These are phyloP conservation scores for Penicillium alfredii DNA, from an alignment of 495 filamentous ascomycete genomes.

Conservation along the genomic window DNA sequence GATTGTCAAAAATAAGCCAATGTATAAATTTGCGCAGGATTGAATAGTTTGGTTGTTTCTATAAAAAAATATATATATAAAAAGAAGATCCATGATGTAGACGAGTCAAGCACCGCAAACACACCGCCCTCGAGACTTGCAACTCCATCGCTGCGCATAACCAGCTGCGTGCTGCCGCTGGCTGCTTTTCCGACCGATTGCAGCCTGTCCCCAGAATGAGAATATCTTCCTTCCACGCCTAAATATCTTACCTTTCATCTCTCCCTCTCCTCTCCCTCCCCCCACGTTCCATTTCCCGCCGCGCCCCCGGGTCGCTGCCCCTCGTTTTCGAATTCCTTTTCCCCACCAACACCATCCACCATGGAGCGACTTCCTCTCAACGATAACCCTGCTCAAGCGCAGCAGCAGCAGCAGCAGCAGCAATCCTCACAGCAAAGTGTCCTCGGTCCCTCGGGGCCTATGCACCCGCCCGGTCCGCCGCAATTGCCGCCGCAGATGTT, in stretches of 20 bases:
- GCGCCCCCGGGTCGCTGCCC: too few relatives aligned
- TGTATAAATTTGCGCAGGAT: too few relatives aligned
- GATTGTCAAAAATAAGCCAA: too few relatives aligned
- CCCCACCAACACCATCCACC: slow-evolving; percentile 8
- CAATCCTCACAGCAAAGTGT: slow-evolving; percentile 22
- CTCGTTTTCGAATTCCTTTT: slow-evolving; percentile 1
- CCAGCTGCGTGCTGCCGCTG: not conserved
- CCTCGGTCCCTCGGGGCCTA: slow-evolving; percentile 19
- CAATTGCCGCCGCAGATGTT: slow-evolving; percentile 80
- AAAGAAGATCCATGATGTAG: not conserved
- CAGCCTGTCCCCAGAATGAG: slow-evolving; percentile 5
- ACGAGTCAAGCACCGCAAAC: slow-evolving; percentile 19
- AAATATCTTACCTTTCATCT: not conserved
- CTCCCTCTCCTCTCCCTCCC: slow-evolving; percentile 3
- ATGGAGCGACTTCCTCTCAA: slow-evolving; percentile 42
- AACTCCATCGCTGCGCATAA: too few relatives aligned
- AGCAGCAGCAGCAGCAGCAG: slow-evolving; percentile 28
- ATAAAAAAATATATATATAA: too few relatives aligned
- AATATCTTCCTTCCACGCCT: not conserved
- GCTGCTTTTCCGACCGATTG: slow-evolving; percentile 3
- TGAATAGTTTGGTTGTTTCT: too few relatives aligned
- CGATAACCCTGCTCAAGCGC: slow-evolving; percentile 28
- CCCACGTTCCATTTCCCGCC: slow-evolving; percentile 6
- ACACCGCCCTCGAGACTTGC: slow-evolving; percentile 21
- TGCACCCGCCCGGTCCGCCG: slow-evolving; percentile 35